Conservation (phyloP, 73 alveolate genomes). For the Uronychia binucleata region DNA sequence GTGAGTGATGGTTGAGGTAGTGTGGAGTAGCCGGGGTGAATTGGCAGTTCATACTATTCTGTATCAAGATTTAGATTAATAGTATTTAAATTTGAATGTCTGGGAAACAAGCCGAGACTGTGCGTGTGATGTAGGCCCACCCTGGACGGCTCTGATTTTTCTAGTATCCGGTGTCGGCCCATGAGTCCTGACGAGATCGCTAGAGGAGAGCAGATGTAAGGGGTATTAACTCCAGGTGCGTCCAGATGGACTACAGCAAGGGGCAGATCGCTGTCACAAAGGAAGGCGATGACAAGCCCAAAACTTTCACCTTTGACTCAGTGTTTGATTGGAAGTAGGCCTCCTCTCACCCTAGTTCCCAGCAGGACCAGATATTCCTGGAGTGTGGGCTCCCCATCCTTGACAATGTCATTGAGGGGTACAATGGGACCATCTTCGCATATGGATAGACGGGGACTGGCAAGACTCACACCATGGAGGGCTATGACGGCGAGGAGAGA, state of each 20-base stretch:
- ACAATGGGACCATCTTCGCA: conserved; percentile 97
- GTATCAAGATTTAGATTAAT: no score
- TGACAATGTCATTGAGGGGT: conserved; percentile 95
- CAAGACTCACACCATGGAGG: conserved; percentile 98
- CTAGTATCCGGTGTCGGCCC: neutral
- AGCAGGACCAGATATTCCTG: conserved; percentile 82
- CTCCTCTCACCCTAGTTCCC: conserved; percentile 29
- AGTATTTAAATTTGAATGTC: no score
- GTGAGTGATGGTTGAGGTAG: neutral
- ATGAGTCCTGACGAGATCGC: neutral
- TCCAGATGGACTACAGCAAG: conserved; percentile 77
- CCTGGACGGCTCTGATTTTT: no score
- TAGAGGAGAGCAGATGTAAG: neutral
- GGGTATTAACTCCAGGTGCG: conserved; percentile 23
- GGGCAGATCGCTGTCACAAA: conserved; percentile 89
- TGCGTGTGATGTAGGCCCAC: no score
- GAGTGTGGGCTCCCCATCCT: conserved; percentile 93
- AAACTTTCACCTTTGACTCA: conserved; percentile 89
- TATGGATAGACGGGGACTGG: conserved; percentile 99
- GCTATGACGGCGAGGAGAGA: conserved; percentile 85
- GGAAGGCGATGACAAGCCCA: conserved; percentile 79
- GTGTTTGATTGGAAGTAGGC: conserved; percentile 68
- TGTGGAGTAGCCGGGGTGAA: no score
- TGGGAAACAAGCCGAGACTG: no score
- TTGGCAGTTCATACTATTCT: no score